Evolutionary conservation across 257 asterid species (phyloP).

Genomic region (Nicotiana attenuata): DNA sequence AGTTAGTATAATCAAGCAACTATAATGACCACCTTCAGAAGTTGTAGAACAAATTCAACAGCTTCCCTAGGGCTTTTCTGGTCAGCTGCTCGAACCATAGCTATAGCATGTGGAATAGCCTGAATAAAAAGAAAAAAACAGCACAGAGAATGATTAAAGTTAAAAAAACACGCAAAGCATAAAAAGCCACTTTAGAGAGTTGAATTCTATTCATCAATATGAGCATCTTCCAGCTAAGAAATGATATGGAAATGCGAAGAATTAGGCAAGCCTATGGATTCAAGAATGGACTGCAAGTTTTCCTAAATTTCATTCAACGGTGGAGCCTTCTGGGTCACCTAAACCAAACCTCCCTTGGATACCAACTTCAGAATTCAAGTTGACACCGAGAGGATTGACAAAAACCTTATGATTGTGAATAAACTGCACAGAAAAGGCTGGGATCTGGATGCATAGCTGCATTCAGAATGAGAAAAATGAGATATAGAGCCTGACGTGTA

Average conservation of each 20-base stretch:
- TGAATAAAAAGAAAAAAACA: conserved; percentile 21
- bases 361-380: neutral
- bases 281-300: neutral
- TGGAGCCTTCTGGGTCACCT: neutral
- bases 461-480: neutral
- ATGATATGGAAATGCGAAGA: neutral
- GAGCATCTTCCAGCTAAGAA: conserved; percentile 2
- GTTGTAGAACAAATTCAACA: conserved; percentile 93
- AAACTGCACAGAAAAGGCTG: neutral
- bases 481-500: neutral
- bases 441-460: neutral
- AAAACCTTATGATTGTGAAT: neutral
- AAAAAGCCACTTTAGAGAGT: neutral
- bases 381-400: neutral
- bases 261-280: neutral
- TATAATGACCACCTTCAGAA: conserved; percentile 66
- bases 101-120: conserved; percentile 96
- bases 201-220: neutral
- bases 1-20: neutral
- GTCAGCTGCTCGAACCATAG: conserved; percentile 81
- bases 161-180: conserved; percentile 10
- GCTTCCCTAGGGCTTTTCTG: conserved; percentile 97
- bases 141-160: neutral
- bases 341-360: neutral
- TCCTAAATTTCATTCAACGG: neutral